Evolutionary conservation across 441 rosid genomes (phyloP).

Genomic region (Mallotus repandus): DNA sequence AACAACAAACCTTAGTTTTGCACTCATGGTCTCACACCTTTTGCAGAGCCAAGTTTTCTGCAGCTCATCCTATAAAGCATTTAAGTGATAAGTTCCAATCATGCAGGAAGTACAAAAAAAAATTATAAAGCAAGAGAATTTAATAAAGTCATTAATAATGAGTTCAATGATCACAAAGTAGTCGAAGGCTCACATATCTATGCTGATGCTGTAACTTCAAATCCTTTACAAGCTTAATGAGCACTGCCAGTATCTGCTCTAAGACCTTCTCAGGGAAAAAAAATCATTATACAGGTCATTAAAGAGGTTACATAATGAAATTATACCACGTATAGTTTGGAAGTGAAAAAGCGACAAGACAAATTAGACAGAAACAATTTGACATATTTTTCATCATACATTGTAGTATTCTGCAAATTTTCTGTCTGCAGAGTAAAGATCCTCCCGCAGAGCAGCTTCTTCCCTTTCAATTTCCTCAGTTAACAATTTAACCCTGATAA

Average conservation of each 20-base stretch:
- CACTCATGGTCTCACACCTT: slow-evolving; percentile 94
- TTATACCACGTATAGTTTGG: background rate
- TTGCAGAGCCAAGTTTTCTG: slow-evolving; percentile 92
- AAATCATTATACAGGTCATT: slow-evolving; percentile 15
- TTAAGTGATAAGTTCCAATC: slow-evolving; percentile 12
- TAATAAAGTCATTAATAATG: background rate
- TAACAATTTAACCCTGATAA: slow-evolving; percentile 75
- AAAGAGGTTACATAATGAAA: no score
- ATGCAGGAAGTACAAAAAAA: background rate
- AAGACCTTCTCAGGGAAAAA: slow-evolving; percentile 55
- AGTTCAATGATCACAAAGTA: background rate
- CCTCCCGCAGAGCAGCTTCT: slow-evolving; percentile 82
- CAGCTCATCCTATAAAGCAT: slow-evolving; percentile 64
- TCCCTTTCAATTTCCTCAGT: slow-evolving; percentile 94
- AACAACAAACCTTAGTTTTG: slow-evolving; percentile 74
- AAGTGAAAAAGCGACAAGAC: background rate
- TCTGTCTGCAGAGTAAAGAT: slow-evolving; percentile 90
- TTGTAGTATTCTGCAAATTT: slow-evolving; percentile 90
- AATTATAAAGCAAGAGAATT: background rate
- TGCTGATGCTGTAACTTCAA: slow-evolving; percentile 92
- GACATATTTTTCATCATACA: slow-evolving; percentile 42
- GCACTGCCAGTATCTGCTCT: slow-evolving; percentile 93
- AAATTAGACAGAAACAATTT: background rate
- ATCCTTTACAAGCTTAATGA: slow-evolving; percentile 94
- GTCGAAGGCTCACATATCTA: slow-evolving; percentile 59